phyloP scores from a whole-genome alignment of 495 filamentous ascomycete genomes.

The Podospora bellae-mahoneyi region DNA sequence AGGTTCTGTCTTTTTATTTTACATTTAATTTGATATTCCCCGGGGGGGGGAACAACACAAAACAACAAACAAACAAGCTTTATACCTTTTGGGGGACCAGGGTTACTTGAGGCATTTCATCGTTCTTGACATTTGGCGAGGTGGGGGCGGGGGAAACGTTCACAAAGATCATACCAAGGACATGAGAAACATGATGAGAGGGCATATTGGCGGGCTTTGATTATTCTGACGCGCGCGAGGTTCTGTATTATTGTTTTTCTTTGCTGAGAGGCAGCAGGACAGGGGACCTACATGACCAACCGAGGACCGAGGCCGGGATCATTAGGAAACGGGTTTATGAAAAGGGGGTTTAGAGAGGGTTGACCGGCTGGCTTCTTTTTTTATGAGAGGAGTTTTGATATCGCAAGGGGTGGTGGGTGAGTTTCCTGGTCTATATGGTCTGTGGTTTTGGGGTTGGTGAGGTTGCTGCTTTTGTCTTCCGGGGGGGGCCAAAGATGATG shows the following conservation, averaged over 20 bases:
- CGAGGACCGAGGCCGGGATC: neutral
- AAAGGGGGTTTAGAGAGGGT: neutral
- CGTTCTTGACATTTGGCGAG: neutral
- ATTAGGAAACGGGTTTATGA: neutral
- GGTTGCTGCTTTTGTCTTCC: neutral
- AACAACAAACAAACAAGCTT: constrained; percentile 1
- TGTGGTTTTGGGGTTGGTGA: neutral
- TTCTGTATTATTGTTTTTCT: neutral
- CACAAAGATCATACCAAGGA: neutral
- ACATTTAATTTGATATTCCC: neutral
- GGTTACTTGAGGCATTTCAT: neutral
- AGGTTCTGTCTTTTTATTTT: constrained; percentile 15
- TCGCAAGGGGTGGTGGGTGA: neutral
- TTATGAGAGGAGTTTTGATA: neutral
- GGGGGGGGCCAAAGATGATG: neutral
- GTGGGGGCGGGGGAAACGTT: neutral
- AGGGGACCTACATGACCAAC: neutral
- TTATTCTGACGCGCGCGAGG: neutral
- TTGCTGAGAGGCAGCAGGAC: no score
- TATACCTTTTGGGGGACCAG: neutral
- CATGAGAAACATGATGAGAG: neutral
- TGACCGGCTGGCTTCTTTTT: neutral
- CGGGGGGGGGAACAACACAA: neutral
- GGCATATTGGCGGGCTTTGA: neutral
- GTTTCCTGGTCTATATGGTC: neutral